Conservation (phyloP, 116 monocot species). For the Phalaenopsis hybrid region DNA sequence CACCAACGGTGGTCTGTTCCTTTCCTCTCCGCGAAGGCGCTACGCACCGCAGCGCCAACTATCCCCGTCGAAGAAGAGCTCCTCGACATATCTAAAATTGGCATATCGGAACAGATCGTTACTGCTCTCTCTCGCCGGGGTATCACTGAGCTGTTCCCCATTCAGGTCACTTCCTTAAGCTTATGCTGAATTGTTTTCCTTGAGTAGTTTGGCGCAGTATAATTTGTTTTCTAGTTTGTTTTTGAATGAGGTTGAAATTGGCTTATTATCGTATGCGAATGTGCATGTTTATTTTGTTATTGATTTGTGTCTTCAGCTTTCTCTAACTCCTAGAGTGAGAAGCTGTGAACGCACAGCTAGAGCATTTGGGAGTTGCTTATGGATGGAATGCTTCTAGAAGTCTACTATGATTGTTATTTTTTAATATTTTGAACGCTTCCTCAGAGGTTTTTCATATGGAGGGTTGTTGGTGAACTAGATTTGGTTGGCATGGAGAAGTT, state of each 20-base stretch:
- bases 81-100: constrained; percentile 37
- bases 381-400: neutral
- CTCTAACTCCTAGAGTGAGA: neutral
- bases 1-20: neutral
- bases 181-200: neutral
- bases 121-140: constrained; percentile 35
- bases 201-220: too few species aligned
- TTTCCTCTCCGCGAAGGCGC: constrained; percentile 1
- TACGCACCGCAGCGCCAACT: neutral
- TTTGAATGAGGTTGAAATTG: neutral
- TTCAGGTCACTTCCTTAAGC: constrained; percentile 20
- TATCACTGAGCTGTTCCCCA: constrained; percentile 47
- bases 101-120: constrained; percentile 39
- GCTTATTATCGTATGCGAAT: neutral
- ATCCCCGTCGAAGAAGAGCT: neutral
- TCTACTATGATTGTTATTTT: neutral
- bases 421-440: neutral
- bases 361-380: neutral
- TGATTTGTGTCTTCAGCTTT: neutral
- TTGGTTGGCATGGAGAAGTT: neutral
- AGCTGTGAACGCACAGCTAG: neutral
- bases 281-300: neutral
- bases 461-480: neutral
- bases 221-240: too few species aligned
- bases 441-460: neutral